Evolutionary conservation across 257 asterid genomes (phyloP).

Genomic region (Nicotiana tomentosiformis): DNA sequence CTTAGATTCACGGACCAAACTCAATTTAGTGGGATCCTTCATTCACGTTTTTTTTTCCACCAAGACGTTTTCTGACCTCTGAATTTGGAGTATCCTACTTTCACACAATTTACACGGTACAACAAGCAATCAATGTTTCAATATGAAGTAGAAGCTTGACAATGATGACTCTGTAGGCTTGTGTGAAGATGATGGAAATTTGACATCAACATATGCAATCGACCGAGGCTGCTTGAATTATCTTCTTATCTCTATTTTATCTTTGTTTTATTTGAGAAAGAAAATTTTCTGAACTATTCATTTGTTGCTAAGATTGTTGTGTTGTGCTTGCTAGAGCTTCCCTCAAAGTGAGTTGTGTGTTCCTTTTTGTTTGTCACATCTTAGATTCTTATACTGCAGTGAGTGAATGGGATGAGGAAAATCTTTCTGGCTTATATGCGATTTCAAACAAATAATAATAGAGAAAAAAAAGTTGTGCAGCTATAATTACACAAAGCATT

Average conservation of each 20-base stretch:
- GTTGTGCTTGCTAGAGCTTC: background rate
- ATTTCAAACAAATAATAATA: background rate
- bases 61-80: background rate
- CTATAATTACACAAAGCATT: background rate
- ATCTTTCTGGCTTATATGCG: background rate
- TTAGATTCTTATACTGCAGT: background rate
- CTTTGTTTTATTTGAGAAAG: background rate
- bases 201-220: background rate
- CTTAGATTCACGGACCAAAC: background rate
- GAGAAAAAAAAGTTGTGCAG: background rate
- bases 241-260: background rate
- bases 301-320: background rate
- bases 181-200: slow-evolving; percentile 2
- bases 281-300: background rate
- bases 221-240: background rate
- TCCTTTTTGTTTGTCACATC: background rate
- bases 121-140: background rate
- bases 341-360: background rate
- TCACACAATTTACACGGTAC: background rate
- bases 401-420: background rate
- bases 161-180: slow-evolving; percentile 5
- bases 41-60: background rate
- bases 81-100: background rate
- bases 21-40: background rate
- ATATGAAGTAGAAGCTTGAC: background rate